Evolutionary conservation across 495 filamentous ascomycete genomes (phyloP).

Genomic region (Glarea lozoyensis): DNA sequence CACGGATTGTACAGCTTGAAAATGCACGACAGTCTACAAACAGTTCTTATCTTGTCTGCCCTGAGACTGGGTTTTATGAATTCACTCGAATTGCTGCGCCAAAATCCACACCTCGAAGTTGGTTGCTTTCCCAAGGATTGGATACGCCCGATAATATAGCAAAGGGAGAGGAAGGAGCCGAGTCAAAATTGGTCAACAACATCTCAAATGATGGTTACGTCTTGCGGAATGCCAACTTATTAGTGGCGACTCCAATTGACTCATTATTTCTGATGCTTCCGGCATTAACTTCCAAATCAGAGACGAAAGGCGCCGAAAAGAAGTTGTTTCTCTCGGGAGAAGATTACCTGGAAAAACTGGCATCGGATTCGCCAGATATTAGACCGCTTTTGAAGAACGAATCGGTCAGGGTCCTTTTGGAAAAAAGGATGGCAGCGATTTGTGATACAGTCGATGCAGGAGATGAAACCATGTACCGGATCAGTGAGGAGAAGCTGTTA

Average conservation of each 20-base stretch:
- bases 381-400: conserved; percentile 7
- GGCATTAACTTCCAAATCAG: conserved; percentile 34
- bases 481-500: conserved; percentile 63
- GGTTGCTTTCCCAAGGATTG: conserved; percentile 44
- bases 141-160: conserved; percentile 7
- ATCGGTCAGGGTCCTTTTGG: conserved; percentile 23
- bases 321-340: conserved; percentile 68
- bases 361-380: conserved; percentile 19
- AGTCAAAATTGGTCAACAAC: too few species aligned
- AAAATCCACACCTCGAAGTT: conserved; percentile 51
- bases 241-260: conserved; percentile 78
- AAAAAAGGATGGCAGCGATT: conserved; percentile 49
- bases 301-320: conserved; percentile 33
- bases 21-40: conserved; percentile 61
- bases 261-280: conserved; percentile 77
- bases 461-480: conserved; percentile 72
- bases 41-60: conserved; percentile 72
- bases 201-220: conserved; percentile 15
- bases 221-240: conserved; percentile 56
- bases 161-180: not conserved
- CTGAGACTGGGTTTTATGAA: conserved; percentile 72
- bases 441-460: conserved; percentile 76
- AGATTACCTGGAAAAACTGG: conserved; percentile 61
- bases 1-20: conserved; percentile 67
- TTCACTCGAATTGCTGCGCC: conserved; percentile 70